These are phyloP conservation scores for Fusarium sp. DNA, from an alignment of 2,329 filamentous ascomycete species.

Conservation along the genomic window DNA sequence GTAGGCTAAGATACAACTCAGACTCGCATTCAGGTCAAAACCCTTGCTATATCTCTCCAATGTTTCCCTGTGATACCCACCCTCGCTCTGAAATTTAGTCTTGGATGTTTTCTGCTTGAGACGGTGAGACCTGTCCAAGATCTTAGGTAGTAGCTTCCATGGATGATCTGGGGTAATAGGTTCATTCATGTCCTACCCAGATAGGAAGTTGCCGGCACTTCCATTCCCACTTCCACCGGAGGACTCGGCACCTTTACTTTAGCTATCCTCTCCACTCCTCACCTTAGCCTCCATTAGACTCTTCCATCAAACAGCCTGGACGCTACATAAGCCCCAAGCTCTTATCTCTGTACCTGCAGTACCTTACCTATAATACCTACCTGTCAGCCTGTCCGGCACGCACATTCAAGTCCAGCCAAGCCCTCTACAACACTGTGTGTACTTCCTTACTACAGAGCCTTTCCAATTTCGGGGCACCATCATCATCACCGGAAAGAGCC, in stretches of 20 bases:
- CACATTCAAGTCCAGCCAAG: not conserved
- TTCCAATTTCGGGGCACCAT: conserved; percentile 31
- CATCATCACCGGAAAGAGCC: conserved; percentile 29
- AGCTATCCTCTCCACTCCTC: not conserved
- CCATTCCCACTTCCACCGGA: conserved; percentile 20
- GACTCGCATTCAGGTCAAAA: conserved; percentile 18
- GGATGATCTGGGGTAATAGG: conserved; percentile 23
- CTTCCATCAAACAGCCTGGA: too few species aligned
- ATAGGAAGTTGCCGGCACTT: conserved; percentile 25
- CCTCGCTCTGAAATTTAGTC: not conserved
- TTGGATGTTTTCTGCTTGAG: not conserved
- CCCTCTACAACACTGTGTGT: not conserved
- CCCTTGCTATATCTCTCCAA: conserved; percentile 16
- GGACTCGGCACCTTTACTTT: conserved; percentile 12
- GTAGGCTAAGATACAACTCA: conserved; percentile 3
- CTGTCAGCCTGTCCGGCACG: not conserved
- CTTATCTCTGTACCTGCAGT: too few species aligned
- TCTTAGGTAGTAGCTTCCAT: not conserved
- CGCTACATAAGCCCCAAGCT: too few species aligned
- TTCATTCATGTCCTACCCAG: not conserved
- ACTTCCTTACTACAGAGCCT: not conserved
- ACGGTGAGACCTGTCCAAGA: conserved; percentile 2
- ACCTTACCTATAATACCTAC: too few species aligned
- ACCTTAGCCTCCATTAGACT: not conserved
- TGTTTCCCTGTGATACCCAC: conserved; percentile 28